Conservation (phyloP, 129 eudicot genomes). For the Smallanthus sonchifolius region DNA sequence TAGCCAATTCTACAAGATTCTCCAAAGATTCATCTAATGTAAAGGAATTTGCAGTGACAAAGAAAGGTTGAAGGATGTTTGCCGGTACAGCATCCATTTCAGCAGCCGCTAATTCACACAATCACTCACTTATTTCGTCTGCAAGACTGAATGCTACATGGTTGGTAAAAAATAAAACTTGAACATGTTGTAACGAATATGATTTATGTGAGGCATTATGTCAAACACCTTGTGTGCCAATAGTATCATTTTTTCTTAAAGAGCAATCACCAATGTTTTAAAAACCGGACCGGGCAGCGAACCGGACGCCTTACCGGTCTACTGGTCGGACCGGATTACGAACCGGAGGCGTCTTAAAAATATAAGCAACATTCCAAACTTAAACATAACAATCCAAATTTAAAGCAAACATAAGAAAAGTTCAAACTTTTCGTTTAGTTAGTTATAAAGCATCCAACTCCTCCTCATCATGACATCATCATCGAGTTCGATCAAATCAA, state of each 20-base stretch:
- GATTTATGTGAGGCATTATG: background rate
- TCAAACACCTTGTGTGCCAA: constrained; percentile 12
- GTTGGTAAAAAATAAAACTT: background rate
- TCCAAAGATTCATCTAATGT: constrained; percentile 40
- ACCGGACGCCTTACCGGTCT: too few relatives aligned
- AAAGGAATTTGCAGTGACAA: constrained; percentile 40
- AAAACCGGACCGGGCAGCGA: too few relatives aligned
- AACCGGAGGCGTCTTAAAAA: too few relatives aligned
- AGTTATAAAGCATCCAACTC: too few relatives aligned
- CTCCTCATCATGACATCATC: too few relatives aligned
- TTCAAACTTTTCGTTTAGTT: too few relatives aligned
- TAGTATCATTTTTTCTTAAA: background rate
- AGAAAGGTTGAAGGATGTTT: constrained; percentile 36
- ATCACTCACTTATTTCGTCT: constrained; percentile 2
- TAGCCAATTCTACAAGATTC: constrained; percentile 45
- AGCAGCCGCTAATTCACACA: background rate
- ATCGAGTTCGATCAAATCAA: too few relatives aligned
- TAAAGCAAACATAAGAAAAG: too few relatives aligned
- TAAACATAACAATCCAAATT: too few relatives aligned
- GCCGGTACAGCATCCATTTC: constrained; percentile 48
- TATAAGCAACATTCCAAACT: too few relatives aligned
- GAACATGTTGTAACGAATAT: background rate
- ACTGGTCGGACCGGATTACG: too few relatives aligned
- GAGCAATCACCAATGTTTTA: background rate
- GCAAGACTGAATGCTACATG: background rate